These are phyloP conservation scores for Nicotiana sylvestris DNA, from an alignment of 257 asterid species.

Conservation along the genomic window DNA sequence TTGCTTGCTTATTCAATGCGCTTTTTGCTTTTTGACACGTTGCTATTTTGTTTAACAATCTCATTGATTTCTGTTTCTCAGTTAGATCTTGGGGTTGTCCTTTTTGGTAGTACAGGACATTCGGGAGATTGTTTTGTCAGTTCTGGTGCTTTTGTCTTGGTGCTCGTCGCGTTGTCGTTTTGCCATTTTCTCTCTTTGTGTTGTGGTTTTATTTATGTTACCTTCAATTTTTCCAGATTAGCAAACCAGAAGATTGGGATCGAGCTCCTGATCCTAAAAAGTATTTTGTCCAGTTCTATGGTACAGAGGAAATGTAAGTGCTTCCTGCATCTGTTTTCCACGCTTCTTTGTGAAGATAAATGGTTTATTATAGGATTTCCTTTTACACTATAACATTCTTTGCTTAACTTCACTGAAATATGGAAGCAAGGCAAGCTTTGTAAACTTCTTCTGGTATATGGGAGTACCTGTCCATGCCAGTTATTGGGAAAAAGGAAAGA, in stretches of 20 bases:
- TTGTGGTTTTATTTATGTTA: slow-evolving; percentile 4
- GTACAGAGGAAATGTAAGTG: slow-evolving; percentile 83
- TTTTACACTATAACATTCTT: background rate
- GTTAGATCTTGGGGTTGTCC: background rate
- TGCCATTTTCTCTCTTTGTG: background rate
- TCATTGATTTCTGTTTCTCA: background rate
- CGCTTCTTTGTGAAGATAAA: slow-evolving; percentile 11
- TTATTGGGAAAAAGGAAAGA: background rate
- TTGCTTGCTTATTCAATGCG: background rate
- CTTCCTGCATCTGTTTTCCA: slow-evolving; percentile 3
- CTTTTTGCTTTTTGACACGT: background rate
- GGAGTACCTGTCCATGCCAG: background rate
- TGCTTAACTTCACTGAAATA: background rate
- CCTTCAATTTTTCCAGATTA: slow-evolving; percentile 51
- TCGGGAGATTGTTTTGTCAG: slow-evolving; percentile 8
- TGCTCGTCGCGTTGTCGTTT: slow-evolving; percentile 1
- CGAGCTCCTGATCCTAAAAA: slow-evolving; percentile 66
- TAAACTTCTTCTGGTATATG: background rate
- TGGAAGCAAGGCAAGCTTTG: background rate
- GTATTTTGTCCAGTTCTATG: slow-evolving; percentile 78
- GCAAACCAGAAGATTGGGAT: slow-evolving; percentile 76
- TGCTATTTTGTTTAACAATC: background rate
- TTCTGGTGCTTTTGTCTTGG: slow-evolving; percentile 13
- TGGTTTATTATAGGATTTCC: background rate
- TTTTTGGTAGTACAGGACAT: background rate